A percentile compares a stretch with the other conserved stretches of the same genome.
phyloP scores from a whole-genome alignment of 2,329 filamentous ascomycete genomes.

The Cryphonectria carpinicola region DNA sequence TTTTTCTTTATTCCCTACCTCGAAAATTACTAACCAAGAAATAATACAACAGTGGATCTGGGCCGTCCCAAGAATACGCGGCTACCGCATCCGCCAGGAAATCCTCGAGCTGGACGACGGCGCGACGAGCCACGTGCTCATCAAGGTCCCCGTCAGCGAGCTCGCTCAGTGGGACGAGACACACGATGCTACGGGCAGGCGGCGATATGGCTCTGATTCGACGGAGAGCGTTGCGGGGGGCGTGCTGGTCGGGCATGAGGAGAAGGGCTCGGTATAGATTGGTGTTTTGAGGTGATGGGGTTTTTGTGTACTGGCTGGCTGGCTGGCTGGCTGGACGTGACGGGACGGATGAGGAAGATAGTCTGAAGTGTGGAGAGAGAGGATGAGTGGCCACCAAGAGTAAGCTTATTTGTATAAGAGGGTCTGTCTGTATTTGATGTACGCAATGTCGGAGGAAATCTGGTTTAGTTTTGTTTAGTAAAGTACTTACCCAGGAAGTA shows the following conservation, averaged over 20 bases:
- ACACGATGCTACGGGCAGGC: slow-evolving; percentile 35
- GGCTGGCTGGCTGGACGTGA: slow-evolving; percentile 32
- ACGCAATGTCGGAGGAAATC: too few species aligned
- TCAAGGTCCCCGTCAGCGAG: slow-evolving; percentile 49
- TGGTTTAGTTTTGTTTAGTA: not conserved
- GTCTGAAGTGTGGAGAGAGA: not conserved
- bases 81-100: slow-evolving; percentile 21
- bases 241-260: not conserved
- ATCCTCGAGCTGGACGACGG: slow-evolving; percentile 41
- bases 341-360: not conserved
- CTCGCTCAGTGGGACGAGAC: slow-evolving; percentile 49
- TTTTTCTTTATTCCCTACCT: too few species aligned
- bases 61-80: slow-evolving; percentile 8
- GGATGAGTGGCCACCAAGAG: not conserved
- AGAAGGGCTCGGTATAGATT: not conserved
- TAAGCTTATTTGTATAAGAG: too few species aligned
- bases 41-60: slow-evolving; percentile 22
- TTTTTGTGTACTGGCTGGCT: slow-evolving; percentile 30
- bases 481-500: not conserved
- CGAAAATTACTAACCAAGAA: not conserved
- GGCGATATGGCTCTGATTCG: not conserved
- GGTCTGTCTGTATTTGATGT: too few species aligned
- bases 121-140: slow-evolving; percentile 51
- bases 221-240: not conserved
- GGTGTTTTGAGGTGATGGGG: not conserved